These are phyloP conservation scores for Iodosphaeria phyllophila DNA, from an alignment of 2,329 filamentous ascomycete species.

Conservation along the genomic window DNA sequence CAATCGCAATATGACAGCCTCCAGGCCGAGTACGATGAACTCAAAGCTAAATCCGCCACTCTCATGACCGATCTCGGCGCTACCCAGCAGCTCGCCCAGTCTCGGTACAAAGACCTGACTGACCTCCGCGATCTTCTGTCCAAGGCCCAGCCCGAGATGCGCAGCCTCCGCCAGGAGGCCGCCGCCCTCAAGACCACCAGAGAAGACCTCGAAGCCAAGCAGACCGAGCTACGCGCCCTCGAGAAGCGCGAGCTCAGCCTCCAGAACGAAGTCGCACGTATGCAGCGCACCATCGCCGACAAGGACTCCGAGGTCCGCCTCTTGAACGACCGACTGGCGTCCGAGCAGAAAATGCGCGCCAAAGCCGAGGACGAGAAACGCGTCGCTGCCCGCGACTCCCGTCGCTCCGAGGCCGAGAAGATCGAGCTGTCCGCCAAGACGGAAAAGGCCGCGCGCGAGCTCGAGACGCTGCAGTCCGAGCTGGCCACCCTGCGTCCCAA, in stretches of 20 bases:
- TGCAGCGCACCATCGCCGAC: slow-evolving; percentile 52
- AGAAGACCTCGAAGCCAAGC: slow-evolving; percentile 46
- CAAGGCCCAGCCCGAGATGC: slow-evolving; percentile 74
- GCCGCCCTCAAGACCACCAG: slow-evolving; percentile 54
- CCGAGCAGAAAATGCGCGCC: slow-evolving; percentile 52
- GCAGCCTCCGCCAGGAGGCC: slow-evolving; percentile 59
- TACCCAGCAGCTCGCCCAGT: slow-evolving; percentile 70
- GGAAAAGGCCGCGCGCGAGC: slow-evolving; percentile 53
- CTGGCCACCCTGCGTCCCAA: slow-evolving; percentile 43
- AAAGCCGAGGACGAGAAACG: slow-evolving; percentile 66
- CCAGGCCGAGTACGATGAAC: slow-evolving; percentile 39
- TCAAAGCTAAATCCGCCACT: slow-evolving; percentile 49
- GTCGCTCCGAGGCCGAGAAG: slow-evolving; percentile 61
- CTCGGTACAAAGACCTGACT: slow-evolving; percentile 71
- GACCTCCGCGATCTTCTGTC: slow-evolving; percentile 64
- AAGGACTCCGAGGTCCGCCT: slow-evolving; percentile 62
- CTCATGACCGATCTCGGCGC: slow-evolving; percentile 73
- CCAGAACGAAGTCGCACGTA: slow-evolving; percentile 49
- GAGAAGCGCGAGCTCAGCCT: slow-evolving; percentile 73
- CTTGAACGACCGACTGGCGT: slow-evolving; percentile 59
- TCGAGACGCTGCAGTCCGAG: slow-evolving; percentile 56
- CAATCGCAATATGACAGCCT: slow-evolving; percentile 39
- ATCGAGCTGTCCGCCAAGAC: slow-evolving; percentile 55
- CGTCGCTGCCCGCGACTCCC: slow-evolving; percentile 56
- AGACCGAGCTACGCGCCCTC: slow-evolving; percentile 48